Base-by-base conservation (phyloP, 78 protist genomes). In the Dictyostelium brefeldianum region DNA sequence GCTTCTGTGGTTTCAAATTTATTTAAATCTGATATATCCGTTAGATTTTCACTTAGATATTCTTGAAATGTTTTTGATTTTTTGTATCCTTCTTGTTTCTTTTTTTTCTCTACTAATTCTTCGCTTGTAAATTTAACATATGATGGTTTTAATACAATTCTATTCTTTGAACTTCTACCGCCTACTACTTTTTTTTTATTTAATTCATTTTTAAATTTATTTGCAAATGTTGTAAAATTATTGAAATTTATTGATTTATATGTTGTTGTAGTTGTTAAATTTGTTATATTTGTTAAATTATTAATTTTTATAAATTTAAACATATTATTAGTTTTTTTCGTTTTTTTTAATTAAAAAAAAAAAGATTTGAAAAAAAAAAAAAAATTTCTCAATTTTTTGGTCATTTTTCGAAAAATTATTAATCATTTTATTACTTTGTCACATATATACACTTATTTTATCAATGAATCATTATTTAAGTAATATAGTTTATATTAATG, bases 111-210 rank as follows among this genome's bases (percentile, higher is more conserved):
- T 22, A 73, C 8, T 1, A 73, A 3, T 2, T 73, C 57, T 22
- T 73, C 79, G 10, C 27, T 9, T 54, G 83, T 54, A 27, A 56
- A 78, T 54, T 36, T 78, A 54, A 78, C 56, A 78, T 78, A 78
- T 20, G 83, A 78, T 27, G 50, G 18, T 56, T 78, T 78, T 8
- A 46, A 73, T 36, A 3, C 43, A 3, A 36, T 36, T 36, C 43
- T 36, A 36, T 36, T 36, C 43, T 36, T 36, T 36, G 43, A 36
- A 36, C 43, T 36, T 36, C 43, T 36, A n/a, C 3, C n/a, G 20
- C 10, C 57, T n/a, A n/a, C n/a, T n/a, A n/a, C n/a, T 73, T 31
- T 47, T 47, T 22, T 73, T 11, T 46, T 73, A 43, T 18, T 47
- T 29, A 12, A 15, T 27, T 31, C 15, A 14, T 14, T 8, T 27